These are phyloP conservation scores for Rhododendron williamsianum DNA, from an alignment of 148 eudicot genomes.

Conservation along the genomic window DNA sequence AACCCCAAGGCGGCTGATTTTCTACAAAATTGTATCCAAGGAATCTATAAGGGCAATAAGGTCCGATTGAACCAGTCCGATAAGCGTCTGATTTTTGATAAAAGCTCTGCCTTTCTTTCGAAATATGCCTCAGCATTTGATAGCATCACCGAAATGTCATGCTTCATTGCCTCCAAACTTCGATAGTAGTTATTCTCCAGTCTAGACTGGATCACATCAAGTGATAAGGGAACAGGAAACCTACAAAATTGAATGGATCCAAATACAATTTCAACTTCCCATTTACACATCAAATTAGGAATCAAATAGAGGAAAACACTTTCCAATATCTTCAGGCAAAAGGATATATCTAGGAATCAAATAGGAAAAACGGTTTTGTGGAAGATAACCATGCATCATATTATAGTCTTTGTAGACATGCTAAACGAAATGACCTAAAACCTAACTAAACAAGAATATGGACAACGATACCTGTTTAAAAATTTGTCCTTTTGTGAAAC, in stretches of 20 bases:
- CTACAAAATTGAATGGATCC: conserved; percentile 34
- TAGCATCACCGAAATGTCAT: conserved; percentile 62
- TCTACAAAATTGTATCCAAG: conserved; percentile 57
- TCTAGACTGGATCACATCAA: conserved; percentile 73
- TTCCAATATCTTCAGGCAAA: conserved; percentile 1
- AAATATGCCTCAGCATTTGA: conserved; percentile 63
- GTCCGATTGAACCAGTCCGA: conserved; percentile 66
- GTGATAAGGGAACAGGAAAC: conserved; percentile 81
- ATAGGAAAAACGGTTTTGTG: not conserved
- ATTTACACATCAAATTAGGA: not conserved
- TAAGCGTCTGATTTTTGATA: conserved; percentile 49
- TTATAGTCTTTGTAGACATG: not conserved
- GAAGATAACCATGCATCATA: not conserved
- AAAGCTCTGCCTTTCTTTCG: conserved; percentile 54
- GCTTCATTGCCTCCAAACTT: conserved; percentile 69
- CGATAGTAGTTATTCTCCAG: conserved; percentile 85
- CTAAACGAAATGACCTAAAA: not conserved
- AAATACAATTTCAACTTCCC: conserved; percentile 7
- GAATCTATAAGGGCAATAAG: conserved; percentile 52
- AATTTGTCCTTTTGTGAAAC: conserved; percentile 64
- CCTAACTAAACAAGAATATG: not conserved
- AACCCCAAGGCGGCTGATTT: conserved; percentile 12
- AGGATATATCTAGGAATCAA: not conserved
- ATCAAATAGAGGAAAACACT: not conserved
- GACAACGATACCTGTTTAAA: conserved; percentile 53